Percentiles rank a stretch among this genome's conserved stretches.
Evolutionary conservation across 2,329 filamentous ascomycete genomes (phyloP).

Genomic region (Didymosphaeria variabile): DNA sequence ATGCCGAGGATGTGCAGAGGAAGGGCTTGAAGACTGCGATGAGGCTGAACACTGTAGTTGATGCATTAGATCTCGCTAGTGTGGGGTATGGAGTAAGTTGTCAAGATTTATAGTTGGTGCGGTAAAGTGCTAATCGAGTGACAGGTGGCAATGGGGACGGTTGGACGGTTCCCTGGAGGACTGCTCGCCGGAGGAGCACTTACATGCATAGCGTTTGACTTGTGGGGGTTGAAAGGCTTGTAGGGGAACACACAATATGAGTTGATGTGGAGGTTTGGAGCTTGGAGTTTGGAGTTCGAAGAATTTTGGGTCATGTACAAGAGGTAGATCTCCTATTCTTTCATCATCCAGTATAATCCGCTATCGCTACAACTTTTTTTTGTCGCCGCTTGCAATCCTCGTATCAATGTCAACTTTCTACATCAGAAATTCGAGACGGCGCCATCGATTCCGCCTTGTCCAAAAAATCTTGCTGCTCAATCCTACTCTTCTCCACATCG

Average conservation of each 20-base stretch:
- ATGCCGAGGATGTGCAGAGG: constrained; percentile 24
- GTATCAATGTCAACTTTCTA: not conserved
- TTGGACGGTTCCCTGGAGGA: constrained; percentile 25
- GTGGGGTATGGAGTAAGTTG: constrained; percentile 16
- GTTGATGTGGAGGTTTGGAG: too few species aligned
- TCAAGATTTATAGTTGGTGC: not conserved
- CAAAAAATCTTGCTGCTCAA: constrained; percentile 35
- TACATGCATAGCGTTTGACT: not conserved
- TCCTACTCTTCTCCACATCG: constrained; percentile 33
- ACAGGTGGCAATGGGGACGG: constrained; percentile 32
- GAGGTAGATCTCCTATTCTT: too few species aligned
- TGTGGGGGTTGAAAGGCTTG: not conserved
- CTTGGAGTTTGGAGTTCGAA: not conserved
- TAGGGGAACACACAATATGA: too few species aligned
- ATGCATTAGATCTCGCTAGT: constrained; percentile 32
- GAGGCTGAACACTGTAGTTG: constrained; percentile 31
- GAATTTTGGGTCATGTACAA: too few species aligned
- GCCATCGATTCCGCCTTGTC: constrained; percentile 21
- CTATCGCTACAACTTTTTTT: too few species aligned
- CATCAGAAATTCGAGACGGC: not conserved
- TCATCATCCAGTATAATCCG: too few species aligned
- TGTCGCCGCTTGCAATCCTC: not conserved
- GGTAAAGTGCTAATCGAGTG: constrained; percentile 5
- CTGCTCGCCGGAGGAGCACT: constrained; percentile 26
- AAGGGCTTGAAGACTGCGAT: constrained; percentile 36